Percentiles rank a stretch among this genome's conserved stretches.
These are phyloP conservation scores for Trichodelitschia bisporula DNA, from an alignment of 495 filamentous ascomycete genomes.

Conservation along the genomic window DNA sequence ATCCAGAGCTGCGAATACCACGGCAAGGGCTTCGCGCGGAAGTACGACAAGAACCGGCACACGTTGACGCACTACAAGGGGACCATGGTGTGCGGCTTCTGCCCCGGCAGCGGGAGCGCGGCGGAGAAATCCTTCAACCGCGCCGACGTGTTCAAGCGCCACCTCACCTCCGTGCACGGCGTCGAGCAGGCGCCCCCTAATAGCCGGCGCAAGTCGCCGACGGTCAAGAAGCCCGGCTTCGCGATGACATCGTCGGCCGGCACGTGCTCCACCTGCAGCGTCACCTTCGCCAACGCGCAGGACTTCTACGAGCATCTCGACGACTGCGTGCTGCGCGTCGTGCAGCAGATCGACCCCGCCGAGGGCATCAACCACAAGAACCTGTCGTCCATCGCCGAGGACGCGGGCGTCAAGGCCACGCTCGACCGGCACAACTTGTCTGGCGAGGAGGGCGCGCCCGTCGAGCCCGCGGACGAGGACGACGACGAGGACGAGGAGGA, in stretches of 20 bases:
- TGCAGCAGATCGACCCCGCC: constrained; percentile 89
- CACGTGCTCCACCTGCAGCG: constrained; percentile 88
- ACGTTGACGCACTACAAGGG: constrained; percentile 97
- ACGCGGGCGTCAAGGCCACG: constrained; percentile 60
- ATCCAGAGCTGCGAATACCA: constrained; percentile 90
- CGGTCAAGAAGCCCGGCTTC: constrained; percentile 32
- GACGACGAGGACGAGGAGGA: constrained; percentile 31
- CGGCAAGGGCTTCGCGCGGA: constrained; percentile 82
- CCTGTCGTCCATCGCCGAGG: constrained; percentile 58
- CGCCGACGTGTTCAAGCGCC: constrained; percentile 95
- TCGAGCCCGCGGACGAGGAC: constrained; percentile 23
- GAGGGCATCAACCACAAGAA: constrained; percentile 85
- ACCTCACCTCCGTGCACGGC: constrained; percentile 77
- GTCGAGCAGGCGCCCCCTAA: constrained; percentile 95
- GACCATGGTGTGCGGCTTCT: constrained; percentile 98
- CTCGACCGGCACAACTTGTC: constrained; percentile 57
- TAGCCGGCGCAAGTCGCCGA: constrained; percentile 63
- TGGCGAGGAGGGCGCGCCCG: constrained; percentile 27
- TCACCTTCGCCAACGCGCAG: constrained; percentile 79
- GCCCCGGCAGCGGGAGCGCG: constrained; percentile 70
- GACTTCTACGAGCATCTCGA: constrained; percentile 99
- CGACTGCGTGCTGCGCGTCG: constrained; percentile 91
- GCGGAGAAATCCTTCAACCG: constrained; percentile 97
- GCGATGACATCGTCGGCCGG: constrained; percentile 19
- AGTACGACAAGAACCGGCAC: constrained; percentile 98